Conservation (phyloP, 2,329 filamentous ascomycete genomes). For the Teratosphaeria destructans region DNA sequence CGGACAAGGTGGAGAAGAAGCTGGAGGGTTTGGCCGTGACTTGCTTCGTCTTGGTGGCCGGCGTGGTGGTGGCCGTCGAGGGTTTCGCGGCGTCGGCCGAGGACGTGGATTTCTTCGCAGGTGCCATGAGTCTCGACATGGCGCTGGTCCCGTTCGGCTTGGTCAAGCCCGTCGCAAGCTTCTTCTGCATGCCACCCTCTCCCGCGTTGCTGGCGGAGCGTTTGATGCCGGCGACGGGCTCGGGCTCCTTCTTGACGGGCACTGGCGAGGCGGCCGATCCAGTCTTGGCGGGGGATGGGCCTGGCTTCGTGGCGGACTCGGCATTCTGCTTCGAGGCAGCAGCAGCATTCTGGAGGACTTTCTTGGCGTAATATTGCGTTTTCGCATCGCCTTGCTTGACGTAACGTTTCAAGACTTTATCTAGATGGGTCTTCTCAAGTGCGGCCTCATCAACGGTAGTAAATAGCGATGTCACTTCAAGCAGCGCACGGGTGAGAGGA, state of each 20-base stretch:
- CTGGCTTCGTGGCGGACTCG: conserved; percentile 5
- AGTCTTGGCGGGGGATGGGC: not conserved
- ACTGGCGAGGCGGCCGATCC: conserved; percentile 6
- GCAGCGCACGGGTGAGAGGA: conserved; percentile 30
- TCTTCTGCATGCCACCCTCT: conserved; percentile 25
- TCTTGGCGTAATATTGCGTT: conserved; percentile 50
- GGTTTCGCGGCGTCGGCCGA: conserved; percentile 9
- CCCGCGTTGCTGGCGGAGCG: conserved; percentile 16
- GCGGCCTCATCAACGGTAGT: conserved; percentile 51
- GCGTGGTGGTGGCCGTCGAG: conserved; percentile 6
- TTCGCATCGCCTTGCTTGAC: conserved; percentile 55
- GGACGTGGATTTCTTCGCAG: conserved; percentile 15
- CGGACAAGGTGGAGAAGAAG: conserved; percentile 37
- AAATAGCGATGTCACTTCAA: conserved; percentile 50
- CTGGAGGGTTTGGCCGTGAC: conserved; percentile 35
- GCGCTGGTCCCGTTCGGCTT: conserved; percentile 11
- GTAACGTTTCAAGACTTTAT: conserved; percentile 53
- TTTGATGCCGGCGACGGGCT: conserved; percentile 25
- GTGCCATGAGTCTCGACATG: conserved; percentile 8
- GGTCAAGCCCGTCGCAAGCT: conserved; percentile 16
- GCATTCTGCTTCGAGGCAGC: conserved; percentile 32
- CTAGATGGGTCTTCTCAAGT: conserved; percentile 54
- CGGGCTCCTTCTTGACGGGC: conserved; percentile 7
- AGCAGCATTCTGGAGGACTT: conserved; percentile 38
- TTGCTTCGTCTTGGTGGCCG: conserved; percentile 17